Base-by-base conservation (phyloP, 768 basidiomycete species). In the Macrocybe gigantea region DNA sequence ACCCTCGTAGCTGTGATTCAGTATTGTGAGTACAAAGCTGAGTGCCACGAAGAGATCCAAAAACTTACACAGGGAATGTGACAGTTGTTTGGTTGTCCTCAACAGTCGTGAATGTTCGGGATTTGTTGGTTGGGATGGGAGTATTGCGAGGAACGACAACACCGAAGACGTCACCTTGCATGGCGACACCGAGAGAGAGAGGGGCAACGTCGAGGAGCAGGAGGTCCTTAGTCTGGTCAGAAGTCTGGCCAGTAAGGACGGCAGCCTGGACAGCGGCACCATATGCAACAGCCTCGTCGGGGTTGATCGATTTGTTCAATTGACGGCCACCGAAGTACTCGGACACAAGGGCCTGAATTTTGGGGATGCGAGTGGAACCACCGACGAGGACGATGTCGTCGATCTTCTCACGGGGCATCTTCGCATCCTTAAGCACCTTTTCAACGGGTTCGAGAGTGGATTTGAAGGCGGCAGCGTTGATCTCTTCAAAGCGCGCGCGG, bases 31-130 rank as follows among this genome's bases (percentile, higher is more conserved):
- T 29, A n/a, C 33, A 43, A 45, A 13, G 35, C 38, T 9, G 33
- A 38, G 12, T 29, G 11, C 15, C 8, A 41, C 22, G 4, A 4
- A 22, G 4, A 22, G 22, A 1, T 22, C 22, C 22, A 22, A 22
- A 22, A 33, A 63, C 82, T 62, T 73, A 86, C 82, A 99, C 96
- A 60, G 96, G 96, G 92, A 98, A 99, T 56, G 95, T 97, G 74
- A 99, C 96, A 52, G 91, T 95, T 53, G 96, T 99, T 74, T 98
- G 96, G 80, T 98, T 99, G 79, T 99, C 96, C 82, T 99, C 96
- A 55, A 99, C 96, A 47, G 96, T 99, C 58, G 96, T 99, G 81
- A 99, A 99, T 44, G 89, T 90, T 64, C 96, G 81, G 35, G 93
- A 94, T 77, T 98, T 99, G 84, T 94, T 98, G 66, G 95, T 93